A percentile compares a stretch with the other conserved stretches of the same genome.
Conservation (phyloP, 2,329 filamentous ascomycete species). For the Talaromyces piceae region DNA sequence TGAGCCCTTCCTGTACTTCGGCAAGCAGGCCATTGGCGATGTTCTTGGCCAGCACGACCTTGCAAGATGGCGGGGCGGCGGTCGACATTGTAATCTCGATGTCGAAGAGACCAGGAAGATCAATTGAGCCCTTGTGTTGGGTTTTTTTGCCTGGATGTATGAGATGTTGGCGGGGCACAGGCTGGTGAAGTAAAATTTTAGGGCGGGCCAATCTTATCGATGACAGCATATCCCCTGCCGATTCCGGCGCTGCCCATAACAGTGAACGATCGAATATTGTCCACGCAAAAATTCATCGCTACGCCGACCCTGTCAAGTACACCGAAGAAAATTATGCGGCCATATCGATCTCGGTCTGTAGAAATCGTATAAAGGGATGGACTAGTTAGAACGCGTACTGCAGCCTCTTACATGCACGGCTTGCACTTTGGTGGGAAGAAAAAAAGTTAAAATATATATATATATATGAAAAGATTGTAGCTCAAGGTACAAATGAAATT, state of each 20-base stretch:
- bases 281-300: too few species aligned
- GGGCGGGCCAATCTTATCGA: slow-evolving; percentile 9
- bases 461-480: too few species aligned
- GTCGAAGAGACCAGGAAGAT: neutral
- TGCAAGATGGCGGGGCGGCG: slow-evolving; percentile 53
- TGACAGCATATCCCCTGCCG: neutral
- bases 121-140: neutral
- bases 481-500: too few species aligned
- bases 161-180: slow-evolving; percentile 6
- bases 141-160: neutral
- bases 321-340: too few species aligned
- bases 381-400: too few species aligned
- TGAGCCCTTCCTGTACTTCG: slow-evolving; percentile 70
- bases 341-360: too few species aligned
- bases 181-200: slow-evolving; percentile 6
- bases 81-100: neutral
- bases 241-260: slow-evolving; percentile 5
- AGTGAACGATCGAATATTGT: neutral
- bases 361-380: too few species aligned
- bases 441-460: too few species aligned
- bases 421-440: too few species aligned
- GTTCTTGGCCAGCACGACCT: slow-evolving; percentile 81
- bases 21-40: slow-evolving; percentile 74
- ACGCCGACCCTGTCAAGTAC: too few species aligned
- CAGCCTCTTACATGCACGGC: too few species aligned